phyloP scores from a whole-genome alignment of 306 rosid species.

The Crataegus laevigata region DNA sequence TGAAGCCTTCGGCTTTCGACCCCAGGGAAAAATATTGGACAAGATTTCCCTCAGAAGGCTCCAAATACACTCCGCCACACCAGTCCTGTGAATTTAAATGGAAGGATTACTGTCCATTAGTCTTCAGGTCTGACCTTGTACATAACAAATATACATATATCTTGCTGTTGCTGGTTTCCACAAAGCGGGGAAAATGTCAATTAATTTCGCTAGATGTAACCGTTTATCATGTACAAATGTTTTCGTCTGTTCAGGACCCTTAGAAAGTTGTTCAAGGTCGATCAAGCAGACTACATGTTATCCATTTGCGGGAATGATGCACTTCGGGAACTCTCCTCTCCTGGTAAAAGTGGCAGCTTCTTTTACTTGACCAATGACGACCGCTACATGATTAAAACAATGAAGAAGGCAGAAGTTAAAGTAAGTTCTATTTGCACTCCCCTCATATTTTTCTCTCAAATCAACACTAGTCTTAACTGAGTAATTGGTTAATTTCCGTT shows the following conservation, averaged over 20 bases:
- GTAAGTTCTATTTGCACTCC: slow-evolving; percentile 36
- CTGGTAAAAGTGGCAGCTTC: slow-evolving; percentile 96
- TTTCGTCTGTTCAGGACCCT: slow-evolving; percentile 46
- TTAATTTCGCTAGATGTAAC: not conserved
- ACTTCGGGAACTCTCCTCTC: slow-evolving; percentile 86
- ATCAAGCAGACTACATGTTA: slow-evolving; percentile 94
- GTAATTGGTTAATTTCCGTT: not conserved
- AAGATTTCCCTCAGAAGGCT: slow-evolving; percentile 86
- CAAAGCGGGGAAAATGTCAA: not conserved
- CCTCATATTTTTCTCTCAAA: slow-evolving; percentile 1
- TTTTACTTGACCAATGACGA: slow-evolving; percentile 93
- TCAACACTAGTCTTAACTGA: not conserved
- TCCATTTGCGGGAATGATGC: slow-evolving; percentile 88
- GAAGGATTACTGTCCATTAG: slow-evolving; percentile 96
- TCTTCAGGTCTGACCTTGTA: slow-evolving; percentile 54
- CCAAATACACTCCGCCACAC: slow-evolving; percentile 89
- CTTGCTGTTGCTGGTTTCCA: too few relatives aligned
- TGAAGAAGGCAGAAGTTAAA: slow-evolving; percentile 86
- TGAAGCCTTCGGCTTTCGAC: slow-evolving; percentile 88
- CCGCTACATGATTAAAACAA: slow-evolving; percentile 93
- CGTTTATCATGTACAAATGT: too few relatives aligned
- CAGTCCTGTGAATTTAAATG: slow-evolving; percentile 77
- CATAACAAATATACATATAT: not conserved
- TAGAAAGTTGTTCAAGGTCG: slow-evolving; percentile 87
- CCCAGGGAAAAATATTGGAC: slow-evolving; percentile 94